Base-by-base conservation (phyloP, 2,329 filamentous ascomycete species). In the Myriosclerotinia curreyana region DNA sequence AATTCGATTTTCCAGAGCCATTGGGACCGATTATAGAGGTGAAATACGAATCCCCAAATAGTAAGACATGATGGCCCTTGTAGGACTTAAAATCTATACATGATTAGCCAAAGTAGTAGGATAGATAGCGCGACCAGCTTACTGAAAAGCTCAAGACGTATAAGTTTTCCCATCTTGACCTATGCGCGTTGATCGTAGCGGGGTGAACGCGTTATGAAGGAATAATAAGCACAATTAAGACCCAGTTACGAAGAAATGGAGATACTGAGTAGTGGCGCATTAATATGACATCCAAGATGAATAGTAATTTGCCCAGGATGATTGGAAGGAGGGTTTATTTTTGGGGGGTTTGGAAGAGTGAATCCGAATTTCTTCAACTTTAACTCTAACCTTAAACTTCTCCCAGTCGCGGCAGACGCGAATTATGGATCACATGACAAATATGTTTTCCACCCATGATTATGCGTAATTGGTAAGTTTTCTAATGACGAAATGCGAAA, bases 11-110 rank as follows among this genome's bases (percentile, higher is more conserved):
- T 69, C 95, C 95, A 44, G 95, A 98, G 81, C 95, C 95, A 93
- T 99, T 99, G 76, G 95, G 95, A 7, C 96, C 95, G 74, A 99
- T 98, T 74, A 99, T 97, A 50, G 95, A 99, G 58, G 95, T 99
- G 78, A 99, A 99, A 79, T 97, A 98, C 2, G 93, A 96, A 80
- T 99, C 94, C 74, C 94, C 94, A 73, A 99, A 97, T 61, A 97
- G 86, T 52, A 99, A 86, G 66, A 86, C 88, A 80, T 99, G 95
- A 73, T 97, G 93, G 65, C 93, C 95, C 78, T 96, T 96, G 82
- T 99, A 99, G 72, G 95, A 98, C 81, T 99, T 99, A 86, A 99
- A 99, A 81, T 99, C 91, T 95, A 65, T 4, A 50, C 17, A 17
- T 28, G 14, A 11, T 74, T 12, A 74, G 70, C 60, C 25, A 28